phyloP scores from a whole-genome alignment of 148 eudicot genomes.

The Rhododendron simsii region DNA sequence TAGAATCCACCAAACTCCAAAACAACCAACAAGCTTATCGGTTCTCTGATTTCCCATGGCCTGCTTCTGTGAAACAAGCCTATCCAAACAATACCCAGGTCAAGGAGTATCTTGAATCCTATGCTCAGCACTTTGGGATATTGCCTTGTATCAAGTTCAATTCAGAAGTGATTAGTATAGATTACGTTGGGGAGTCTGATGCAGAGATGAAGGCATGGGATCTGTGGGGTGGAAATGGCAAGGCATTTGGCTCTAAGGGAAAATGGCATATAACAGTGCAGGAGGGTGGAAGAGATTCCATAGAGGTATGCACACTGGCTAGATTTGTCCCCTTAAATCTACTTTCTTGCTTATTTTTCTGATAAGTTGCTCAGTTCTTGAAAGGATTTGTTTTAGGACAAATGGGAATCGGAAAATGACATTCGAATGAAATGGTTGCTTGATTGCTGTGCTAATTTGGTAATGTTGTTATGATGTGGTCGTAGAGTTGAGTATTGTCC shows the following conservation, averaged over 20 bases:
- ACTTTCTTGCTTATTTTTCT: not conserved
- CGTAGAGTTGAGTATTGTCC: not conserved
- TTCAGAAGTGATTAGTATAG: constrained; percentile 17
- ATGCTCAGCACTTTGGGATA: constrained; percentile 23
- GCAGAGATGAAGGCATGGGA: constrained; percentile 11
- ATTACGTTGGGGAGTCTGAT: constrained; percentile 13
- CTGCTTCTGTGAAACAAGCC: constrained; percentile 16
- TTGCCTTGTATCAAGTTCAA: constrained; percentile 18
- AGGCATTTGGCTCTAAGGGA: constrained; percentile 19
- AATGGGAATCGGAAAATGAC: not conserved
- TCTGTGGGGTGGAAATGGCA: constrained; percentile 27
- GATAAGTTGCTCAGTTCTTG: not conserved
- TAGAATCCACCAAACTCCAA: constrained; percentile 36
- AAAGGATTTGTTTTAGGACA: not conserved
- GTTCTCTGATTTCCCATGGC: constrained; percentile 41
- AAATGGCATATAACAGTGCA: constrained; percentile 32
- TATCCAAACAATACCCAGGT: constrained; percentile 27
- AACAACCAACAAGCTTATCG: constrained; percentile 16
- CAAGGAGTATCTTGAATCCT: constrained; percentile 22
- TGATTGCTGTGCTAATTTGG: not conserved
- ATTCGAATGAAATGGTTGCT: not conserved
- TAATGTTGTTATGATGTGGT: not conserved
- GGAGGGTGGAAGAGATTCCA: not conserved
- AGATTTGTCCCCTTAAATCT: not conserved
- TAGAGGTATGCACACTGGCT: not conserved